Base-by-base conservation (phyloP, 2,329 filamentous ascomycete species). In the Penicillium capsulatum region DNA sequence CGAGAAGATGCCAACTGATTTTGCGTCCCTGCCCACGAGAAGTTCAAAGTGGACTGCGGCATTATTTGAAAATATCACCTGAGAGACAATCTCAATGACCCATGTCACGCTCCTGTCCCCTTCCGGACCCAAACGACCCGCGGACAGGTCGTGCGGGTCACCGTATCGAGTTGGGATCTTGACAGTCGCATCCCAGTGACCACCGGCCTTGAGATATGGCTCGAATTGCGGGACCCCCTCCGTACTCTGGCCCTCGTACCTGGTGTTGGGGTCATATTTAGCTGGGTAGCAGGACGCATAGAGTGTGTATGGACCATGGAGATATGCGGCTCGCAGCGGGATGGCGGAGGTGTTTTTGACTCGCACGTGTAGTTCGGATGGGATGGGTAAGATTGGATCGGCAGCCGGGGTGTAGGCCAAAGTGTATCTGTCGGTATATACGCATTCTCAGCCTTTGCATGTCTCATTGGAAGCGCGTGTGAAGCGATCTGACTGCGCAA, bases 191-290 rank as follows among this genome's bases (percentile, higher is more conserved):
- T 81, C 79, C 85, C 90, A 98, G 31, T 77, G 81, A 5, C 88
- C 90, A 19, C 90, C 92, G 7, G 92, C 90, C 72, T 97, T 97
- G 60, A 98, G 77, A 72, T 95, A 91, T 32, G 92, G 91, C 67
- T 98, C 92, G 58, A 92, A 98, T 55, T 94, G 86, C 11, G 92
- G 92, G 1, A 84, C 76, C 32, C 86, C 87, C 68, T 89, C 82
- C 36, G 74, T 73, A 36, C 81, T 77, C 1, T 83, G 76, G 36
- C 83, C 74, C 42, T 82, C 78, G 53, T 85, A 82, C 61, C 87
- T 89, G 50, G 75, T 72, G 66, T 95, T 89, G 2, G 91, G 88
- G 56, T 90, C 77, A 70, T 92, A 97, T 32, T 75, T 79, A 11
- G 85, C 76, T 1, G 91, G 88, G 56, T 94, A 94, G 16, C 89